Conservation (phyloP, 164 flowering plant species). For the Houttuynia cordata region DNA sequence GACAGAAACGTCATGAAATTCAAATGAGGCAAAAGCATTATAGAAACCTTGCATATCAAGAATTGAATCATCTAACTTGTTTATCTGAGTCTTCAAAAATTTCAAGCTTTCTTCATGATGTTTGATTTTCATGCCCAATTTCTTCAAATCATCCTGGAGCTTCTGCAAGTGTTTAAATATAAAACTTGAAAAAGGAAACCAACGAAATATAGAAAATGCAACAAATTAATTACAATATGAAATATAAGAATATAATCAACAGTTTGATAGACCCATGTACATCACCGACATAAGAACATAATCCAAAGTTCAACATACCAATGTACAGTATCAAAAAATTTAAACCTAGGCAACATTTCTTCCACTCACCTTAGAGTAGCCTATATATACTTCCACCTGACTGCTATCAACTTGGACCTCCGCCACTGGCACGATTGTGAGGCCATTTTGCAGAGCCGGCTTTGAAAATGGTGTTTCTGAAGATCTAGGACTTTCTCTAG, state of each 20-base stretch:
- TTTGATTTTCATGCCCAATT: conserved; percentile 50
- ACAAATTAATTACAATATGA: too few species aligned
- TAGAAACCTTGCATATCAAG: conserved; percentile 64
- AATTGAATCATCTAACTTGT: conserved; percentile 51
- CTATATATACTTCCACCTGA: conserved; percentile 19
- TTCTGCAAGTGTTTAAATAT: conserved; percentile 30
- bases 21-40: not conserved
- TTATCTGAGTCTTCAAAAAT: conserved; percentile 33
- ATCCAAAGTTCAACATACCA: not conserved
- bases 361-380: conserved; percentile 29
- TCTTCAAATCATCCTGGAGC: conserved; percentile 51
- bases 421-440: conserved; percentile 10
- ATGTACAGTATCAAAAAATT: too few species aligned
- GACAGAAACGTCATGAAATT: not conserved
- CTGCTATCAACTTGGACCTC: conserved; percentile 29
- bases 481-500: conserved; percentile 10
- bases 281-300: not conserved
- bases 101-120: conserved; percentile 58
- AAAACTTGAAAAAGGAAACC: not conserved
- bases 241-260: too few species aligned
- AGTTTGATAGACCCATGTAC: not conserved
- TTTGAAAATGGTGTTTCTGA: conserved; percentile 22
- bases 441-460: conserved; percentile 20
- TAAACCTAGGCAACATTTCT: not conserved
- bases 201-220: too few species aligned